Conservation (phyloP, 352 stramenopile species). For the Pythium sukuiense region DNA sequence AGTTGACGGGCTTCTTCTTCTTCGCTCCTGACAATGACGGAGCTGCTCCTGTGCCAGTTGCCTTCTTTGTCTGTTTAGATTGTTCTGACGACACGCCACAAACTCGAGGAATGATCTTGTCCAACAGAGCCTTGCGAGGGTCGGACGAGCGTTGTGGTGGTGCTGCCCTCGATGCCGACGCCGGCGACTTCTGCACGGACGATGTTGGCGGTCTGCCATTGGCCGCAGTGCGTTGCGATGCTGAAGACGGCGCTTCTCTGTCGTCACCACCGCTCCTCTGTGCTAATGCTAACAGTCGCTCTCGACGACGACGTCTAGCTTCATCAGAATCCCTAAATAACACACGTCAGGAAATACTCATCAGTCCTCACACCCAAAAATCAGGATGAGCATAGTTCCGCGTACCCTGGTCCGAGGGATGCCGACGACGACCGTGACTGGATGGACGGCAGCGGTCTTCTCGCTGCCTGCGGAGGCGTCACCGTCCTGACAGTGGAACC, state of each 20-base stretch:
- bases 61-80: conserved; percentile 21
- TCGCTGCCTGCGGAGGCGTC: conserved; percentile 15
- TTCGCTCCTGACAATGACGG: neutral
- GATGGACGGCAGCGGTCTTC: conserved; percentile 11
- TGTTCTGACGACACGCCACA: conserved; percentile 41
- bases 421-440: conserved; percentile 7
- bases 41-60: neutral
- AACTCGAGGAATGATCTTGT: conserved; percentile 82
- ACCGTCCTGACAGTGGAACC: conserved; percentile 9
- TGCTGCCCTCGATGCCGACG: conserved; percentile 7
- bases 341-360: conserved; percentile 1
- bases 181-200: conserved; percentile 22
- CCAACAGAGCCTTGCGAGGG: conserved; percentile 64
- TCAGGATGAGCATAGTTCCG: neutral
- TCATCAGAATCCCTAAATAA: conserved; percentile 18
- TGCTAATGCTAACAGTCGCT: conserved; percentile 23
- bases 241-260: neutral
- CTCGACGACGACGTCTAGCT: conserved; percentile 15
- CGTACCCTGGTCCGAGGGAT: conserved; percentile 14
- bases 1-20: conserved; percentile 48
- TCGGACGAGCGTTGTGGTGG: conserved; percentile 17
- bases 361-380: neutral
- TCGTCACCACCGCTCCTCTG: conserved; percentile 15
- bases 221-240: conserved; percentile 16
- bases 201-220: conserved; percentile 23